Evolutionary conservation across 768 basidiomycete genomes (phyloP), one percentile per base, ranked within the genome.

Genomic region (Pleurotus giganteus): DNA sequence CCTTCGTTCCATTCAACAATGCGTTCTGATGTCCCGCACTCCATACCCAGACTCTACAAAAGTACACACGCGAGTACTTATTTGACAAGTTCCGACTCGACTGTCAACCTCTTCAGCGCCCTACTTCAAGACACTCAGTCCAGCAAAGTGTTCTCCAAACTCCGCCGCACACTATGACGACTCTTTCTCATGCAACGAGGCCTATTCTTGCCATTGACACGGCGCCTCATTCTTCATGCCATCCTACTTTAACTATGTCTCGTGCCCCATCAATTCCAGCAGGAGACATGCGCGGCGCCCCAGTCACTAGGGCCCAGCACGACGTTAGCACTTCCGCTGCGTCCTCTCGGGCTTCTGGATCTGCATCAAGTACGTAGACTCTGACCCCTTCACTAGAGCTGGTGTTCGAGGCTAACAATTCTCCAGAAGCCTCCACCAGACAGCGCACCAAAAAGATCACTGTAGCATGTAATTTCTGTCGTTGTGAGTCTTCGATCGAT

Each of bases 381-480:
- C 7, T 41, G 15, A 11, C 19, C 12, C 39, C 24, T 31, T 56
- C 23, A 36, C 21, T 52, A 36, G 31, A 19, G 39, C 36, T 19
- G 39, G 27, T 24, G 60, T 57, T 51, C 34, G 29, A 26, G 23
- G n/a, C 55, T 15, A 19, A 63, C 42, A 41, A 62, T 37, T 41
- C 23, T 51, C 39, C 34, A 56, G 53, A 61, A 84, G 84, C 78
- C 66, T 80, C 83, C 29, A 76, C 77, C 58, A 86, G 86, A 60
- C 82, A 82, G 60, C 80, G 88, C 55, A 82, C 85, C 52, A 91
- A 91, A 76, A 91, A 93, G 71, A 92, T 92, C 52, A 90, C 87
- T 19, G 89, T 92, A 42, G 91, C 91, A 34, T 93, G 91, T 74
- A 91, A 93, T 69, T 93, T 93, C 69, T 93, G 91, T 74, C 86